Evolutionary conservation across 139 green algal species (phyloP).

Genomic region (Edaphochlamys debaryana): DNA sequence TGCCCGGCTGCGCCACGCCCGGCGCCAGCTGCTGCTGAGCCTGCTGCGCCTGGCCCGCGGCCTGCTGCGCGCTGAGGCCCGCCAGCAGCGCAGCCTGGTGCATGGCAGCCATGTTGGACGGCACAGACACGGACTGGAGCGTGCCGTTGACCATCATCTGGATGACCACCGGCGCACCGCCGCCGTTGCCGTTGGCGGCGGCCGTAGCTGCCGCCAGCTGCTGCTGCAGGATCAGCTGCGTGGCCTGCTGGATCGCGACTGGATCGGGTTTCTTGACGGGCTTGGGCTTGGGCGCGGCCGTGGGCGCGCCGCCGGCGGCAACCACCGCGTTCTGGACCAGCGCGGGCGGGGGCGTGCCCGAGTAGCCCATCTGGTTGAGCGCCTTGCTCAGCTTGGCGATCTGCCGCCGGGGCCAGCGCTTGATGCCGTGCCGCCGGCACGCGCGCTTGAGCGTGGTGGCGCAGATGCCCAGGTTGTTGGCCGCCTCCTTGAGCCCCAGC

Average conservation of each 20-base stretch:
- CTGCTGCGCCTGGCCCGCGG: too few species aligned
- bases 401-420: slow-evolving; percentile 81
- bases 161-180: not conserved
- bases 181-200: not conserved
- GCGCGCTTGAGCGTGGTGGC: slow-evolving; percentile 90
- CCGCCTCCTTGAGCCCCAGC: slow-evolving; percentile 87
- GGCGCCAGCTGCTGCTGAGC: too few species aligned
- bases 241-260: slow-evolving; percentile 24
- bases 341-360: slow-evolving; percentile 27
- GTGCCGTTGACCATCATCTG: too few species aligned
- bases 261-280: slow-evolving; percentile 15
- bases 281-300: slow-evolving; percentile 29
- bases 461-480: slow-evolving; percentile 86
- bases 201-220: not conserved
- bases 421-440: slow-evolving; percentile 88
- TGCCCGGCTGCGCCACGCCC: too few species aligned
- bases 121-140: too few species aligned
- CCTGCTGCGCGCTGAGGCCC: too few species aligned
- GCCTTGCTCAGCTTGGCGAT: slow-evolving; percentile 66
- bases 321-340: slow-evolving; percentile 34
- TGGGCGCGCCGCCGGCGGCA: not conserved
- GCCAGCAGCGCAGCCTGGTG: too few species aligned
- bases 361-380: slow-evolving; percentile 57
- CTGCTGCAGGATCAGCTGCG: slow-evolving; percentile 31
- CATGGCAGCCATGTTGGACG: too few species aligned